Base-by-base conservation (phyloP, 2,329 filamentous ascomycete species). In the Fusarium sp. region DNA sequence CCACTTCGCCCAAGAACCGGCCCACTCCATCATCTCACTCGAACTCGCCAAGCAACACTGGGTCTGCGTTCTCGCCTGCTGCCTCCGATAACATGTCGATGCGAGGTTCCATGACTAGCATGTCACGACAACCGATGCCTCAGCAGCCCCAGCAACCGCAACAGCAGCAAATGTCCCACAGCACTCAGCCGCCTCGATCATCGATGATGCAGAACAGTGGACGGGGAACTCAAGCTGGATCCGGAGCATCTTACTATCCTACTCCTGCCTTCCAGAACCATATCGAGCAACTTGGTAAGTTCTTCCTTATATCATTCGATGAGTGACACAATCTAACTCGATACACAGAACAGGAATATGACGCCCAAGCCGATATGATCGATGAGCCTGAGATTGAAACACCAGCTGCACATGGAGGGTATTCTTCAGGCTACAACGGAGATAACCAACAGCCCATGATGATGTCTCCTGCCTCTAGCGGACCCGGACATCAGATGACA, bases 271-370 rank as follows among this genome's bases (percentile, higher is more conserved):
- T 97, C 81, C 93, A 96, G 77, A 96, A 92, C 78, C 95, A 97
- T 79, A 94, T 96, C 80, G 92, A 96, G 80, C 93, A 97, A 84
- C 88, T 98, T 79, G 95, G 95, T 92, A 93, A 92, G 94, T 75
- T 9, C 22, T 43, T 43, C 22, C 25, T 25, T 1, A 3, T 4
- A 20, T 79, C 75, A 74, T 75, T 84, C 85, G 83, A 85, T 86
- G 82, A 15, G 20, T 84, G 87, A n/a, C 88, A 85, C 86, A 46
- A 85, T 82, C 85, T 90, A 83, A 92, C 87, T 84, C 81, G 88
- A 81, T 83, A 75, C 85, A 84, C 83, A 97, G 95, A 98, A 83
- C 94, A 97, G 86, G 95, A 98, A 84, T 98, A 97, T 82, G 94
- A 97, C 78, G 91, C 93, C 56, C 92, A 93, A 81, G 88, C 88